Base-by-base conservation (phyloP, 331 rosid species). In the Phaseolus coccineus region DNA sequence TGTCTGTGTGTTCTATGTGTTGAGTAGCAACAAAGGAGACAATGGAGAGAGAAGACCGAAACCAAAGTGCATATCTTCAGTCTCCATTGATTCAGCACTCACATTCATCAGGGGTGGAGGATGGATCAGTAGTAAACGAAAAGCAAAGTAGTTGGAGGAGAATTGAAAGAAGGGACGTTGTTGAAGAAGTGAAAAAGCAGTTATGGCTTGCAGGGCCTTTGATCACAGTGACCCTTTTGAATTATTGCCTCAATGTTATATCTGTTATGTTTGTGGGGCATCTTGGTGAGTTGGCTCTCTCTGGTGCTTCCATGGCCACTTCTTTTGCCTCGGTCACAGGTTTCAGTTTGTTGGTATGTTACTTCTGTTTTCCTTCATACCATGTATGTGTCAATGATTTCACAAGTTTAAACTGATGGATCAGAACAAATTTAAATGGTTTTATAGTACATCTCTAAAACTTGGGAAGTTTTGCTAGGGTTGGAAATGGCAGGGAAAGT, bases 161-260 rank as follows among this genome's bases (percentile, higher is more conserved):
- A 30, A 27, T 22, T 16, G 75, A 61, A 61, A 81, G 77, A 71
- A 75, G 33, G 1, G 81, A 77, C 22, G 28, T 87, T 16, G 0
- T 79, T 3, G 89, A 87, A 72, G 98, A 93, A 83, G 84, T 91
- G 39, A 91, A 69, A 77, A 89, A 77, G 82, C 98, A 88, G 89
- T 4, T 90, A 86, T 93, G 98, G 95, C 88, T 93, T 8, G 89
- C 97, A 42, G 98, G 98, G 35, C 98, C 98, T 8, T 57, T 93
- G 42, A 61, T 91, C 11, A 64, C 84, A 1, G 93, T 87, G 53
- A 87, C 84, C 22, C 64, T 93, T 0, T 62, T 91, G 10, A 90
- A 86, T 35, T 86, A 33, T 33, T 77, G 87, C 61, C 28, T 86
- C 2, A 91, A 53, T 79, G 42, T 90, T n/a, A 88, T 93, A 22